Percentiles rank a stretch among this genome's conserved stretches.
Evolutionary conservation across 179 eudicot species (phyloP).

Genomic region (Amaranthus tricolor): DNA sequence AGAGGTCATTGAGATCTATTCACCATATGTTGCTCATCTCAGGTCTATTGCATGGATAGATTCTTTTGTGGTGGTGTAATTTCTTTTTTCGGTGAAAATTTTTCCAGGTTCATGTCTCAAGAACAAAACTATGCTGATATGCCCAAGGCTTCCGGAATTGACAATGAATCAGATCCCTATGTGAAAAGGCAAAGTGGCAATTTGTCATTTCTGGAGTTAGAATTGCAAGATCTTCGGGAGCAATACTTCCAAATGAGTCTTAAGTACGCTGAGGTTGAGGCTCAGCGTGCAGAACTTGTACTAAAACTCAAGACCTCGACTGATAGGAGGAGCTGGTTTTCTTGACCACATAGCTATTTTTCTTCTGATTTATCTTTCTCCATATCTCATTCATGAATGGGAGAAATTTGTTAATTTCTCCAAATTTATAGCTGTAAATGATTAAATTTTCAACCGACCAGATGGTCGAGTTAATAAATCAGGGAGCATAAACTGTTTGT

Average conservation of each 20-base stretch:
- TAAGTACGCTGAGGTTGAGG: conserved; percentile 90
- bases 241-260: conserved; percentile 83
- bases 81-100: background rate
- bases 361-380: background rate
- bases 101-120: conserved; percentile 40
- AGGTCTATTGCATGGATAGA: background rate
- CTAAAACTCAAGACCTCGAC: conserved; percentile 64
- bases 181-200: conserved; percentile 35
- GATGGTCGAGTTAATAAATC: background rate
- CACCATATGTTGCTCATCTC: background rate
- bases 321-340: conserved; percentile 66
- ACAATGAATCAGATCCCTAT: conserved; percentile 21
- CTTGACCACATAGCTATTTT: conserved; percentile 24
- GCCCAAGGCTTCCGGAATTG: conserved; percentile 16
- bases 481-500: conserved; percentile 3
- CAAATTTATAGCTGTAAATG: conserved; percentile 11
- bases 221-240: conserved; percentile 75
- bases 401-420: background rate
- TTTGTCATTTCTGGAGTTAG: conserved; percentile 55
- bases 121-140: conserved; percentile 24
- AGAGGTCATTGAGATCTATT: background rate
- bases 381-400: background rate
- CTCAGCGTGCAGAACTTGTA: conserved; percentile 82
- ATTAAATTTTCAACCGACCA: background rate
- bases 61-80: background rate